Evolutionary conservation across 148 eudicot species (phyloP), one percentile per base, ranked within the genome.

Genomic region (Selenicereus undatus): DNA sequence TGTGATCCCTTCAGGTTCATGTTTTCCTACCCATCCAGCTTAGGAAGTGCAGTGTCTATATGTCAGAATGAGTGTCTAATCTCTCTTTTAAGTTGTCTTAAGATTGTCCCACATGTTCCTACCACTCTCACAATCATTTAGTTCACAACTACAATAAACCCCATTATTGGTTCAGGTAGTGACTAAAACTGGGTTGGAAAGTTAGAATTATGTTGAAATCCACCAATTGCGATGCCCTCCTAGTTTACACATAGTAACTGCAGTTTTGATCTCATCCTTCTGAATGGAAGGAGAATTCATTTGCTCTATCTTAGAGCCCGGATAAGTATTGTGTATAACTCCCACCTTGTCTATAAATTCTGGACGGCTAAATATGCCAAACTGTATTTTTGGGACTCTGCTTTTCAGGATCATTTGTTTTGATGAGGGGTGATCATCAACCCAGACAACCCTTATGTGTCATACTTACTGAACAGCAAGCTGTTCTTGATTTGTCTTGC

Each of bases 401-500:
- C 43, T 64, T 71, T 71, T 10, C 26, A 9, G 5, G 7, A 22
- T 39, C 29, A 72, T 22, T 22, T 50, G 42, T 75, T 27, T 27
- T 2, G 21, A 0, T 26, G 30, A 27, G 14, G 8, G 13, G n/a
- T 75, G 30, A 27, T 75, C 0, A 26, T 13, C 36, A 48, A 64
- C 2, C 2, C 43, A 39, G 43, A 39, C 8, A 5, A 0, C 3
- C 14, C 52, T 48, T 10, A 21, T 1, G n/a, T 73, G 30, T 45
- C 45, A 22, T 73, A 72, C 51, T 7, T 20, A 2, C 68, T 65
- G 48, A 66, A 21, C 43, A 18, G 56, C n/a, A 48, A 65, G 27
- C 29, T 29, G 30, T 51, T 51, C 58, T 27, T 70, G 68, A 30
- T 65, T 72, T 43, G 48, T 81, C 76, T 88, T 52, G 58, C 87